A percentile compares a stretch with the other conserved stretches of the same genome.
Conservation (phyloP, 306 rosid genomes). For the Vigna hirtella region DNA sequence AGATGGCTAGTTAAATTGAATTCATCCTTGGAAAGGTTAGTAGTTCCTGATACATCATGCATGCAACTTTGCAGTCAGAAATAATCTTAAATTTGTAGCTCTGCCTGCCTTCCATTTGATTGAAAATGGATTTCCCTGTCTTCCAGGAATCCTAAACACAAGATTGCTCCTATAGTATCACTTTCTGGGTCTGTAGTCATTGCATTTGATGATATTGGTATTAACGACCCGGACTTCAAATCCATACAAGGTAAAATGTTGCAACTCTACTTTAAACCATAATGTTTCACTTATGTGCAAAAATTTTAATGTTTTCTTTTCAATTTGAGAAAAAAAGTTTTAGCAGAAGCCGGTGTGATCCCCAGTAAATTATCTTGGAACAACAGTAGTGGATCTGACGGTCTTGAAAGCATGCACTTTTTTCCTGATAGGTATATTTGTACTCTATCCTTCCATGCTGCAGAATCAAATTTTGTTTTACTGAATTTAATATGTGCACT, state of each 20-base stretch:
- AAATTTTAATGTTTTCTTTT: slow-evolving; percentile 43
- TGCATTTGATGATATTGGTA: slow-evolving; percentile 75
- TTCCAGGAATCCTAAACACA: slow-evolving; percentile 72
- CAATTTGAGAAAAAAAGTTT: slow-evolving; percentile 54
- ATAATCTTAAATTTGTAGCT: slow-evolving; percentile 32
- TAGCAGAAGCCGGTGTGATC: slow-evolving; percentile 90
- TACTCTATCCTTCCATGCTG: slow-evolving; percentile 15
- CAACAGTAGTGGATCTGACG: slow-evolving; percentile 45
- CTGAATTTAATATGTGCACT: slow-evolving; percentile 45
- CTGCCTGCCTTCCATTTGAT: slow-evolving; percentile 31
- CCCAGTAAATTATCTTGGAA: slow-evolving; percentile 76
- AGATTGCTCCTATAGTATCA: slow-evolving; percentile 64
- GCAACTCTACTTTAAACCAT: slow-evolving; percentile 21
- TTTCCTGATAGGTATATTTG: slow-evolving; percentile 75
- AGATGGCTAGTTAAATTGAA: slow-evolving; percentile 83
- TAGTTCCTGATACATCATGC: slow-evolving; percentile 34
- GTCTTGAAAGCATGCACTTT: slow-evolving; percentile 50
- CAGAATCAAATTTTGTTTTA: slow-evolving; percentile 32
- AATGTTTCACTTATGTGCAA: slow-evolving; percentile 27
- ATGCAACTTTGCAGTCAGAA: slow-evolving; percentile 6
- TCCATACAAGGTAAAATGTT: slow-evolving; percentile 74
- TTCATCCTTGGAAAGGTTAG: slow-evolving; percentile 79
- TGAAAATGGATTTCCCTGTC: slow-evolving; percentile 40
- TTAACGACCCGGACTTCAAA: slow-evolving; percentile 71
- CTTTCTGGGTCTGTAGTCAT: slow-evolving; percentile 62